Base-by-base conservation (phyloP, 2,329 filamentous ascomycete genomes). In the Aspergillus hortae region DNA sequence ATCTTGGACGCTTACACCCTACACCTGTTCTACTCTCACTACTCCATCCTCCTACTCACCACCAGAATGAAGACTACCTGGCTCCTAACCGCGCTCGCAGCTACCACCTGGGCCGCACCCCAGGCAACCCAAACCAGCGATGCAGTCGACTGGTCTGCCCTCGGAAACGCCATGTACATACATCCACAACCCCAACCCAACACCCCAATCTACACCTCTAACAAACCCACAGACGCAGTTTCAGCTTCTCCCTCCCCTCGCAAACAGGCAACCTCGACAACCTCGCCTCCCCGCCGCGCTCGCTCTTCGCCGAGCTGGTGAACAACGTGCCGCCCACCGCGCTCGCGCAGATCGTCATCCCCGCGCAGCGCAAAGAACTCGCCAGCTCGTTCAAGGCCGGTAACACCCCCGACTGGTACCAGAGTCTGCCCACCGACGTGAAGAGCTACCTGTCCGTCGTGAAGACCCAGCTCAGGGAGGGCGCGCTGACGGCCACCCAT, bases 381-480 rank as follows among this genome's bases (percentile, higher is more conserved):
- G 64, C 65, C 6, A 64, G 61, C 35, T 59, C 69, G 7, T 63
- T 69, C 48, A 56, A 63, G 7, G 67, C 65, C 9, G 68, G 68
- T 0, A 61, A 51, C 38, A 70, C 67, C 0, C 67, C 68, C 0
- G 53, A 55, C 27, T 70, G 68, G 68, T 71, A 70, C 19, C 44
- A 49, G 11, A 58, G 56, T 27, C 59, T 71, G 0, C 68, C 68
- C 0, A 56, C 60, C 5, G 61, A 65, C 2, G 64, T 67, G n/a
- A 64, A 70, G 55, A 65, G 55, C 38, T 71, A 69, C 49, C 54
- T 70, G 42, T 56, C 62, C 1, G 61, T 61, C 7, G 67, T 71
- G 21, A 64, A 62, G 48, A 59, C 56, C 6, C 63, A 69, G 52
- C 61, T 70, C 7, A 47, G 52, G 4, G 59, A 49, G 1, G 65